Percentiles rank a stretch among this genome's conserved stretches.
Conservation (phyloP, 2,329 filamentous ascomycete species). For the Ascochyta pisi region DNA sequence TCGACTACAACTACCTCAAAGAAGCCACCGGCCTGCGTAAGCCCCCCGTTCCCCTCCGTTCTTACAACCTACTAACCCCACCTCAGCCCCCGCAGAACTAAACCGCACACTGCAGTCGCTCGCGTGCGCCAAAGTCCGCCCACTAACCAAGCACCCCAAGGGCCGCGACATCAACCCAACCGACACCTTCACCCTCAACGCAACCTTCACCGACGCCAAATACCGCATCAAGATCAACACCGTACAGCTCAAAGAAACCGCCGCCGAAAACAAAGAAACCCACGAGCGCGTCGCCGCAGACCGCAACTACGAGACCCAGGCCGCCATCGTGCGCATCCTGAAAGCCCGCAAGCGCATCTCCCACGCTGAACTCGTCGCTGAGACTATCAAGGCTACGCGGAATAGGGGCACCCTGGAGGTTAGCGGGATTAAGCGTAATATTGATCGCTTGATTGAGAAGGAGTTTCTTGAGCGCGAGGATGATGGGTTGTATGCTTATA, state of each 20-base stretch:
- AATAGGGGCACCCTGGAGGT: slow-evolving; percentile 85
- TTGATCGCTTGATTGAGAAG: slow-evolving; percentile 75
- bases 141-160: slow-evolving; percentile 84
- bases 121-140: slow-evolving; percentile 86
- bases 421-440: slow-evolving; percentile 92
- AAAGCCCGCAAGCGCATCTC: slow-evolving; percentile 89
- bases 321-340: slow-evolving; percentile 95
- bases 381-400: slow-evolving; percentile 91
- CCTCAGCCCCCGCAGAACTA: slow-evolving; percentile 73
- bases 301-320: slow-evolving; percentile 94
- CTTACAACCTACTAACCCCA: slow-evolving; percentile 16
- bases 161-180: slow-evolving; percentile 77
- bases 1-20: slow-evolving; percentile 79
- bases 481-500: slow-evolving; percentile 53
- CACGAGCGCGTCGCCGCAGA: slow-evolving; percentile 90
- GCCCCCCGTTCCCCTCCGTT: slow-evolving; percentile 29
- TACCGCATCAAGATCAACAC: slow-evolving; percentile 98
- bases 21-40: slow-evolving; percentile 74
- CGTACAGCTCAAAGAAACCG: slow-evolving; percentile 95
- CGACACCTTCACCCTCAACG: slow-evolving; percentile 87
- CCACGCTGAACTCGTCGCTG: slow-evolving; percentile 85
- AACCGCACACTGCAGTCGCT: slow-evolving; percentile 92
- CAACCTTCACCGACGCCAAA: slow-evolving; percentile 77
- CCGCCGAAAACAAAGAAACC: slow-evolving; percentile 91
- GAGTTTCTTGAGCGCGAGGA: slow-evolving; percentile 50